These are phyloP conservation scores for Conticribra weissflogii DNA, from an alignment of 108 stramenopile species.

Conservation along the genomic window DNA sequence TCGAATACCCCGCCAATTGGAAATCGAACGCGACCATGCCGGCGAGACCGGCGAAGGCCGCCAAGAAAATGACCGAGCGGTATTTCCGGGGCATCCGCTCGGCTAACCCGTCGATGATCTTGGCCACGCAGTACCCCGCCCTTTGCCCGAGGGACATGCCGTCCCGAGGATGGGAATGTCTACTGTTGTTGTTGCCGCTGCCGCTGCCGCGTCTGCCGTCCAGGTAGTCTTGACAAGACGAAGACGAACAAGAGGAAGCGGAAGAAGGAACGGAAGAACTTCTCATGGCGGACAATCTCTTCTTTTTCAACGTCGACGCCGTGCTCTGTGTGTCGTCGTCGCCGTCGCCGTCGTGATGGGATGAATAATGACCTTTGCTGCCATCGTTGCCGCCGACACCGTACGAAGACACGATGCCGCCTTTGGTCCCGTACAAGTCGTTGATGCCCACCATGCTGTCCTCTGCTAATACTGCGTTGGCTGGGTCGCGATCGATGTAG, in stretches of 20 bases:
- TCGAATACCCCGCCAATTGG: not conserved
- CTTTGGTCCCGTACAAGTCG: too few relatives aligned
- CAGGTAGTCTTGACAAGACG: too few relatives aligned
- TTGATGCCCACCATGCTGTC: too few relatives aligned
- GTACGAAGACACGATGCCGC: too few relatives aligned
- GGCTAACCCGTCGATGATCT: not conserved
- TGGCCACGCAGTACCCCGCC: not conserved
- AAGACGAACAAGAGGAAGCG: too few relatives aligned
- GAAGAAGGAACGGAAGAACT: too few relatives aligned
- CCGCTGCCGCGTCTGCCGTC: too few relatives aligned
- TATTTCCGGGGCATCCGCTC: constrained; percentile 1
- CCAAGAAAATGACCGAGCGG: not conserved
- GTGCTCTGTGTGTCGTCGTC: too few relatives aligned
- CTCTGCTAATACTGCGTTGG: too few relatives aligned
- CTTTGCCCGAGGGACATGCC: too few relatives aligned
- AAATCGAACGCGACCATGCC: not conserved
- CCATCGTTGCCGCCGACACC: not conserved
- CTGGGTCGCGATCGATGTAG: too few relatives aligned
- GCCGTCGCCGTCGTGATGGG: not conserved
- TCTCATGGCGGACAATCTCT: not conserved
- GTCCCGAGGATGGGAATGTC: not conserved
- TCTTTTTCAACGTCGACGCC: not conserved
- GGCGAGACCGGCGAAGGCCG: constrained; percentile 2
- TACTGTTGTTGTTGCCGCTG: too few relatives aligned
- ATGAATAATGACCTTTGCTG: not conserved